Evolutionary conservation across 345 rosid genomes (phyloP).

Genomic region (Noccaea bulbosa): DNA sequence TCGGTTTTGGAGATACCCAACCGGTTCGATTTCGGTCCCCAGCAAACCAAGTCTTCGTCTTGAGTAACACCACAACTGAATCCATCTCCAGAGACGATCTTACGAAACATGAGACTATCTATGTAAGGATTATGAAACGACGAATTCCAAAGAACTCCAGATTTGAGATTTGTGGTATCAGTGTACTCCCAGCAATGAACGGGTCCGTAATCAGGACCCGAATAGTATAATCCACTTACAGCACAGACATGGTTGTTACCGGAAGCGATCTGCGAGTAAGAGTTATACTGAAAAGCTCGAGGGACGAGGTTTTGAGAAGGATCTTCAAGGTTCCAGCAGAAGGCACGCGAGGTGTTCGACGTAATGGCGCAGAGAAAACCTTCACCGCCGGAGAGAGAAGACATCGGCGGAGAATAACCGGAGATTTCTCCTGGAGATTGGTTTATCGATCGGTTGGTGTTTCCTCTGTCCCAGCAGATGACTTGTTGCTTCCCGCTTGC

Average conservation of each 20-base stretch:
- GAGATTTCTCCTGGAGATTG: conserved; percentile 38
- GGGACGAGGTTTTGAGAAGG: conserved; percentile 71
- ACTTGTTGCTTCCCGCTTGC: conserved; percentile 87
- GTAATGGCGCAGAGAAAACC: conserved; percentile 86
- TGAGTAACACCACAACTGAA: conserved; percentile 84
- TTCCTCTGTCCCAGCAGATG: conserved; percentile 72
- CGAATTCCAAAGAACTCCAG: conserved; percentile 42
- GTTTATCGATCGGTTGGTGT: conserved; percentile 44
- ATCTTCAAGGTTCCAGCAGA: conserved; percentile 66
- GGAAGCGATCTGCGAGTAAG: conserved; percentile 53
- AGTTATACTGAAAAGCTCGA: conserved; percentile 47
- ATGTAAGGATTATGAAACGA: conserved; percentile 54
- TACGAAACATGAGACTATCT: conserved; percentile 55
- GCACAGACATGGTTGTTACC: conserved; percentile 47
- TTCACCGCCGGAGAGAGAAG: conserved; percentile 81
- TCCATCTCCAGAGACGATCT: conserved; percentile 87
- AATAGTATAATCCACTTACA: conserved; percentile 44
- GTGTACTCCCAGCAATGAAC: conserved; percentile 50
- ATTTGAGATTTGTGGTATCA: conserved; percentile 17
- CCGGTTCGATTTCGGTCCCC: conserved; percentile 77
- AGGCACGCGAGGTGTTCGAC: conserved; percentile 73
- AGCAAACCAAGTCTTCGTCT: conserved; percentile 67
- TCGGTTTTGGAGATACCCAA: conserved; percentile 50
- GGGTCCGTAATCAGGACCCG: conserved; percentile 44
- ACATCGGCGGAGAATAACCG: conserved; percentile 58